Evolutionary conservation across 352 stramenopile species (phyloP).

Genomic region (Phytophthora citrophthora): DNA sequence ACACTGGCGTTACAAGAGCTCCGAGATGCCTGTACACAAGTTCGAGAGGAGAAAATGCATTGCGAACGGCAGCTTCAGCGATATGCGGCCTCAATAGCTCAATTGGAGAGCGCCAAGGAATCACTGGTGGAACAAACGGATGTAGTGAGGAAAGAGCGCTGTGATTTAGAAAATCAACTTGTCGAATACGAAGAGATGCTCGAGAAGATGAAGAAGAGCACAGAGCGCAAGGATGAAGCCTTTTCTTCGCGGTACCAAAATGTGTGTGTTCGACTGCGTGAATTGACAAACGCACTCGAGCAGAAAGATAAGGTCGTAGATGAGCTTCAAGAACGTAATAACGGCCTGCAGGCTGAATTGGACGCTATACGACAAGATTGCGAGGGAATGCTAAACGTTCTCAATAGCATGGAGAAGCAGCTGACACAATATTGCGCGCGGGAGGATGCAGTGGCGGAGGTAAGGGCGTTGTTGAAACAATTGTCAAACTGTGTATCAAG

Average conservation of each 20-base stretch:
- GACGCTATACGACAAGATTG: conserved; percentile 78
- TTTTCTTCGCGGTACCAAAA: conserved; percentile 75
- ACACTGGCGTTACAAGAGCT: conserved; percentile 73
- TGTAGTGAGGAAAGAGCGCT: conserved; percentile 34
- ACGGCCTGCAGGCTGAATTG: conserved; percentile 50
- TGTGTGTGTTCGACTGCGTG: conserved; percentile 66
- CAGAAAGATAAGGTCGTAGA: conserved; percentile 61
- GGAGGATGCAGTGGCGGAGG: conserved; percentile 78
- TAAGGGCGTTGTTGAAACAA: conserved; percentile 13
- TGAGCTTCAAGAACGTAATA: conserved; percentile 55
- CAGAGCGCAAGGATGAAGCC: conserved; percentile 64
- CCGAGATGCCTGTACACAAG: conserved; percentile 54
- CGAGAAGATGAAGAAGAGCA: conserved; percentile 63
- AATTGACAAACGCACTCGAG: conserved; percentile 66
- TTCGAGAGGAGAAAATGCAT: conserved; percentile 65
- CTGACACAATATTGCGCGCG: conserved; percentile 75
- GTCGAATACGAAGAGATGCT: conserved; percentile 67
- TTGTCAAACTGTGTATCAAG: background rate
- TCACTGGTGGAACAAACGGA: conserved; percentile 45
- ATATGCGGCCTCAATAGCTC: conserved; percentile 66
- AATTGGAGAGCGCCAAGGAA: conserved; percentile 70
- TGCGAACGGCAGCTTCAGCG: conserved; percentile 78
- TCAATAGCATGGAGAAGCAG: conserved; percentile 87
- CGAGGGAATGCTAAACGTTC: conserved; percentile 84
- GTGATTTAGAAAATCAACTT: conserved; percentile 54